These are phyloP conservation scores for Linnemannia exigua DNA, from an alignment of 192 early-diverging fungal genomes.

Conservation along the genomic window DNA sequence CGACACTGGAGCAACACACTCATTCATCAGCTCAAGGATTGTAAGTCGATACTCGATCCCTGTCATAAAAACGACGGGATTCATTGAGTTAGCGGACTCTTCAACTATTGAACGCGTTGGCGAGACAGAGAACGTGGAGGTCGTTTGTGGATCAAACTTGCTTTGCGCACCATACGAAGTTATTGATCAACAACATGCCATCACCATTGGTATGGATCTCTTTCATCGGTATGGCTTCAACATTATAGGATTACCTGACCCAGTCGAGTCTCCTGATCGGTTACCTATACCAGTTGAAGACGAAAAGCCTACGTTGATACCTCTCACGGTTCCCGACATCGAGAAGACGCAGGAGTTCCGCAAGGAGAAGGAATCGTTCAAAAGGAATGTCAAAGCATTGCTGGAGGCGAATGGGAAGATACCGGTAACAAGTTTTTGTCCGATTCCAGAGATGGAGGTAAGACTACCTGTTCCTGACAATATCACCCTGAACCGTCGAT, in stretches of 20 bases:
- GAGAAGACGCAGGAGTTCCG: slow-evolving; percentile 6
- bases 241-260: slow-evolving; percentile 8
- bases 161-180: slow-evolving; percentile 25
- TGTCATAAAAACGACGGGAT: slow-evolving; percentile 5
- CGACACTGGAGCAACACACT: slow-evolving; percentile 16
- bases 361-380: neutral
- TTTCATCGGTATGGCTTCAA: slow-evolving; percentile 22
- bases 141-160: slow-evolving; percentile 23
- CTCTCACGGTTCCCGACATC: neutral
- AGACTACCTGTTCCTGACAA: neutral
- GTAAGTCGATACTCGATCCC: slow-evolving; percentile 7
- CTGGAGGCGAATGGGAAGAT: neutral
- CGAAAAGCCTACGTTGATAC: slow-evolving; percentile 1
- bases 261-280: neutral
- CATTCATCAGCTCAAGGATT: slow-evolving; percentile 15
- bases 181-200: slow-evolving; percentile 15
- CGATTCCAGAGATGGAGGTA: neutral
- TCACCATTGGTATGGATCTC: slow-evolving; percentile 15
- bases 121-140: slow-evolving; percentile 21
- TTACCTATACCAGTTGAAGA: neutral
- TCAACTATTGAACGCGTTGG: slow-evolving; percentile 3
- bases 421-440: neutral
- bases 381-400: neutral
- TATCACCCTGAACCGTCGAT: neutral
- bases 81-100: slow-evolving; percentile 16